Evolutionary conservation across 768 basidiomycete genomes (phyloP).

Genomic region (Leccinum subtestaceum): DNA sequence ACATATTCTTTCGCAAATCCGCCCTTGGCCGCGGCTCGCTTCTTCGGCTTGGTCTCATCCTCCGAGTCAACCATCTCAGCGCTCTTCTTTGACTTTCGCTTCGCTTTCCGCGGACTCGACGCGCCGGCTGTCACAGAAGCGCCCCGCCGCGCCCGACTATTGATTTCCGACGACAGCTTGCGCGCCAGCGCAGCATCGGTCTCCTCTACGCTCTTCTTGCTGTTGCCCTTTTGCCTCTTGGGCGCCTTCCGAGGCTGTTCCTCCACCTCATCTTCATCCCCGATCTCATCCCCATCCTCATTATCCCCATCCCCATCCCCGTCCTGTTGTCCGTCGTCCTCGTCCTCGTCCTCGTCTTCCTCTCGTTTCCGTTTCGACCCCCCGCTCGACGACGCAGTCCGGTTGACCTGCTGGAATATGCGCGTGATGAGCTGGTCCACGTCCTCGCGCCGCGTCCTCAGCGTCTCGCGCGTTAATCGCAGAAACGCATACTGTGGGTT

Average conservation of each 20-base stretch:
- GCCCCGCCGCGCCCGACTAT: slow-evolving; percentile 55
- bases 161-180: slow-evolving; percentile 67
- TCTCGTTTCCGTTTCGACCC: slow-evolving; percentile 29
- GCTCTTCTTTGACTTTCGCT: slow-evolving; percentile 50
- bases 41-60: slow-evolving; percentile 52
- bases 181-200: slow-evolving; percentile 71
- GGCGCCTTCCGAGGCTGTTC: slow-evolving; percentile 18
- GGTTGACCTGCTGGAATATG: slow-evolving; percentile 62
- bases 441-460: slow-evolving; percentile 65
- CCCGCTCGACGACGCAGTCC: slow-evolving; percentile 22
- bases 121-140: slow-evolving; percentile 34
- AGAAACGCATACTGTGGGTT: slow-evolving; percentile 34
- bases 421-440: slow-evolving; percentile 67
- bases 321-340: not conserved
- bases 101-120: slow-evolving; percentile 44
- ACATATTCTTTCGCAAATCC: slow-evolving; percentile 78
- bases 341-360: slow-evolving; percentile 16
- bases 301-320: not conserved
- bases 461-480: slow-evolving; percentile 51
- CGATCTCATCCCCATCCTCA: not conserved
- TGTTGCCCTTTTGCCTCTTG: slow-evolving; percentile 48
- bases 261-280: slow-evolving; percentile 25
- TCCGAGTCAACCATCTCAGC: slow-evolving; percentile 48
- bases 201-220: slow-evolving; percentile 49
- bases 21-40: slow-evolving; percentile 55